A percentile compares a stretch with the other conserved stretches of the same genome.
Evolutionary conservation across 2,329 filamentous ascomycete genomes (phyloP).

Genomic region (Talaromyces amestolkiae): DNA sequence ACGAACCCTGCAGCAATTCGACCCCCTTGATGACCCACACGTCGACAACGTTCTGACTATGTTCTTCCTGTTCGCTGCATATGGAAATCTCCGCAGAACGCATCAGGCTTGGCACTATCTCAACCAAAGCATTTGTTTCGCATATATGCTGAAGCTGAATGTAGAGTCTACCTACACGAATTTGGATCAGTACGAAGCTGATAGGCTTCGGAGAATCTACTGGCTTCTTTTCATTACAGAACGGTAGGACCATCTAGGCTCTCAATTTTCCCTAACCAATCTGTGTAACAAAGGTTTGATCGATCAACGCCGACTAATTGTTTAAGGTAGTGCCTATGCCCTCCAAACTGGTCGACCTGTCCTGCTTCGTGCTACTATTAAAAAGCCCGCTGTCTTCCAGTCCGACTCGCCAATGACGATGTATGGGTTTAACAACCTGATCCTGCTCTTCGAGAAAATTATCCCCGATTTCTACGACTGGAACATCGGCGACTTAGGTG

Average conservation of each 20-base stretch:
- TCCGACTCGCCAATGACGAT: slow-evolving; percentile 2
- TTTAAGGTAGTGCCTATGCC: neutral
- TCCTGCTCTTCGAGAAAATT: neutral
- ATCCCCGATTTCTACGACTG: slow-evolving; percentile 8
- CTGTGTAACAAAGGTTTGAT: neutral
- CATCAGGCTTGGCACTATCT: slow-evolving; percentile 9
- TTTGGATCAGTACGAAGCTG: neutral
- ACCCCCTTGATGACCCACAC: slow-evolving; percentile 1
- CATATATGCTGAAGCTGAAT: slow-evolving; percentile 4
- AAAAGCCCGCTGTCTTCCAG: slow-evolving; percentile 3
- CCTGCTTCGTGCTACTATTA: neutral
- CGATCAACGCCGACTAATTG: neutral
- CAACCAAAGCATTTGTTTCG: slow-evolving; percentile 12
- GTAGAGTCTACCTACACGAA: slow-evolving; percentile 1
- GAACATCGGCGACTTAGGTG: neutral
- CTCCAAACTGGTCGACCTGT: slow-evolving; percentile 7
- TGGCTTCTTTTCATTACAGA: slow-evolving; percentile 13
- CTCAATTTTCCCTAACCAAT: neutral
- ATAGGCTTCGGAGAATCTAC: slow-evolving; percentile 2
- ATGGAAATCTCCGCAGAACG: slow-evolving; percentile 6
- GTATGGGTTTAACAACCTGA: slow-evolving; percentile 3
- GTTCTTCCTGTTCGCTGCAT: slow-evolving; percentile 9
- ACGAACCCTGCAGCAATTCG: neutral
- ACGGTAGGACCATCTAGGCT: neutral
- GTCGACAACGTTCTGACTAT: slow-evolving; percentile 3